Conservation (phyloP, 192 early-diverging fungal species). For the Coemansia sp. region DNA sequence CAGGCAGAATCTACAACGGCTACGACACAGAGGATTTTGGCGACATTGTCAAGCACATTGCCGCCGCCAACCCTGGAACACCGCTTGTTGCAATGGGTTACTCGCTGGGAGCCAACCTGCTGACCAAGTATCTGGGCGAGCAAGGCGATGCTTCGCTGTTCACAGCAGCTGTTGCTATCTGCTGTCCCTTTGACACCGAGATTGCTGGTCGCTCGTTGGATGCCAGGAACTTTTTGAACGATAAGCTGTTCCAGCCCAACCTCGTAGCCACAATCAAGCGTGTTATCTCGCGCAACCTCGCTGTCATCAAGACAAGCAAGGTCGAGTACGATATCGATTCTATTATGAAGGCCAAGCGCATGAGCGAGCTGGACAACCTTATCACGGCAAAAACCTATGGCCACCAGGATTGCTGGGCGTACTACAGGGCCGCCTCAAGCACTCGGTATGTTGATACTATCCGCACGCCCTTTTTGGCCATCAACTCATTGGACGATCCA, state of each 20-base stretch:
- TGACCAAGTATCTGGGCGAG: constrained; percentile 86
- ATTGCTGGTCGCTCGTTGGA: constrained; percentile 34
- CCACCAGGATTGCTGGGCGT: constrained; percentile 79
- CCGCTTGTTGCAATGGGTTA: constrained; percentile 75
- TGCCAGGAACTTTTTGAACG: constrained; percentile 48
- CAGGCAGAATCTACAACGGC: constrained; percentile 72
- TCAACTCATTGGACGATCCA: constrained; percentile 86
- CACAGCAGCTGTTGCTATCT: constrained; percentile 68
- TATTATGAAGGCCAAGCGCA: constrained; percentile 54
- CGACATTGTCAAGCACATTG: constrained; percentile 10
- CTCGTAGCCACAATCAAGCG: constrained; percentile 57
- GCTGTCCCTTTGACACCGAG: constrained; percentile 79
- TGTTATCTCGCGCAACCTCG: constrained; percentile 33
- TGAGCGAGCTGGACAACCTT: constrained; percentile 76
- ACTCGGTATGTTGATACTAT: constrained; percentile 56
- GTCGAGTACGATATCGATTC: constrained; percentile 47
- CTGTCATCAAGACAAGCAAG: constrained; percentile 35
- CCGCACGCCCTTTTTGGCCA: constrained; percentile 68
- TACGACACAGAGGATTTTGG: constrained; percentile 71
- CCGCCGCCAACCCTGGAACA: constrained; percentile 53
- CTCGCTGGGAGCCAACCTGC: constrained; percentile 85
- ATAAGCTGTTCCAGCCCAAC: constrained; percentile 57
- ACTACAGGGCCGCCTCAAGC: constrained; percentile 63
- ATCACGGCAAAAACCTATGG: constrained; percentile 68
- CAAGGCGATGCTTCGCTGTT: constrained; percentile 66